Percentiles rank a stretch among this genome's conserved stretches.
Evolutionary conservation across 768 basidiomycete genomes (phyloP).

Genomic region (Tulasnella calospora): DNA sequence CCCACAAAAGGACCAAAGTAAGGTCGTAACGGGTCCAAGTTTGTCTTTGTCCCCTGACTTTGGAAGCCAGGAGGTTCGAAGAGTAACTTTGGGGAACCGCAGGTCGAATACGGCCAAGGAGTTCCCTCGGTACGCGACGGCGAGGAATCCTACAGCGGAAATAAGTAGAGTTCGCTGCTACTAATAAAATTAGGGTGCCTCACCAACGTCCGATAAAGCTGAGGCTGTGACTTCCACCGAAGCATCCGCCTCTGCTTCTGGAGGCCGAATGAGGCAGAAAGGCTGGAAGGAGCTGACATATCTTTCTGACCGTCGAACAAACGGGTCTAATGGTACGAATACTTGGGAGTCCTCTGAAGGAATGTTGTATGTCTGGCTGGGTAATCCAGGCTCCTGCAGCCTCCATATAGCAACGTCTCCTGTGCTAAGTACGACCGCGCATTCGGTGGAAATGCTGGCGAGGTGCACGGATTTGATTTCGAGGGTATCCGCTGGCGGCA

Average conservation of each 20-base stretch:
- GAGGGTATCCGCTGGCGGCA: constrained; percentile 32
- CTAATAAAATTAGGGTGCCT: constrained; percentile 28
- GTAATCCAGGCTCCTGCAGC: constrained; percentile 33
- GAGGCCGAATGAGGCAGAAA: not conserved
- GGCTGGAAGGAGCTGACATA: not conserved
- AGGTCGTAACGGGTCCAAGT: constrained; percentile 45
- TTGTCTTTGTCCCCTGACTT: constrained; percentile 44
- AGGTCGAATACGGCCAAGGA: constrained; percentile 64
- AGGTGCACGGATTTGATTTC: constrained; percentile 47
- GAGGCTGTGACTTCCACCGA: constrained; percentile 42
- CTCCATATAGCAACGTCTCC: constrained; percentile 54
- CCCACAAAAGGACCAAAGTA: constrained; percentile 64
- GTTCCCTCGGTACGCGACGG: constrained; percentile 60
- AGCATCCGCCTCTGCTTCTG: constrained; percentile 36
- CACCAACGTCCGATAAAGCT: constrained; percentile 71
- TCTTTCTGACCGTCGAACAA: not conserved
- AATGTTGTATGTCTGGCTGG: not conserved
- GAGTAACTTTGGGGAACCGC: constrained; percentile 64
- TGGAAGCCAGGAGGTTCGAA: constrained; percentile 44
- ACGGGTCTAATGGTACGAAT: not conserved
- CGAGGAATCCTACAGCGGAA: constrained; percentile 59
- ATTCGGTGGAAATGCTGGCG: constrained; percentile 55
- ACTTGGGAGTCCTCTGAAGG: not conserved
- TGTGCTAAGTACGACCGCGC: constrained; percentile 48
- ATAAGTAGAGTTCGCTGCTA: not conserved